Evolutionary conservation across 1,284 basidiomycete genomes (phyloP).

Genomic region (Apiotrichum montevideense): DNA sequence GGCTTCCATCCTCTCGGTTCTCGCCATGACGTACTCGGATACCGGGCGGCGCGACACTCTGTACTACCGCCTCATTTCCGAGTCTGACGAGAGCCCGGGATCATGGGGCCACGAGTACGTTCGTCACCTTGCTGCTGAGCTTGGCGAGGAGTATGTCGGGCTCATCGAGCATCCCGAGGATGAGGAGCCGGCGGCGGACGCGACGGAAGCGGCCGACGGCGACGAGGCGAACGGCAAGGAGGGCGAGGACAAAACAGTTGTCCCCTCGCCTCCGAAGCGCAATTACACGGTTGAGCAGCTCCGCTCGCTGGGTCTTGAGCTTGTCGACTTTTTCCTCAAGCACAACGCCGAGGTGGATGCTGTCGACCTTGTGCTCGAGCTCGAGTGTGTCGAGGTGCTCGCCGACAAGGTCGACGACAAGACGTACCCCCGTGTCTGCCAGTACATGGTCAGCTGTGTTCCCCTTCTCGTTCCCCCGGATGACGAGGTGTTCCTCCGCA

Average conservation of each 20-base stretch:
- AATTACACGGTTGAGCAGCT: slow-evolving; percentile 56
- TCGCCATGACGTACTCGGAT: slow-evolving; percentile 99
- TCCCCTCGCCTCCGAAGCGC: slow-evolving; percentile 10
- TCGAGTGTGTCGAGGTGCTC: slow-evolving; percentile 83
- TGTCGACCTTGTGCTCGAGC: slow-evolving; percentile 88
- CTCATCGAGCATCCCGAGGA: slow-evolving; percentile 41
- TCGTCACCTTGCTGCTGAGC: slow-evolving; percentile 90
- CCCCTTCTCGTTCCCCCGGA: slow-evolving; percentile 89
- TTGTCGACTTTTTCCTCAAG: slow-evolving; percentile 82
- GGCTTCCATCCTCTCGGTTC: slow-evolving; percentile 96
- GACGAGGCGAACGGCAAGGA: background rate
- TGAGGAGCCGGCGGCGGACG: slow-evolving; percentile 33
- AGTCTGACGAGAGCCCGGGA: slow-evolving; percentile 80
- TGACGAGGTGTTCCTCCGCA: slow-evolving; percentile 81
- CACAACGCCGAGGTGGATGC: slow-evolving; percentile 99
- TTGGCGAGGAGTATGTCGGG: slow-evolving; percentile 79
- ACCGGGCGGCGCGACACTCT: slow-evolving; percentile 92
- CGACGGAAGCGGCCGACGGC: background rate
- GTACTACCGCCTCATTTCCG: slow-evolving; percentile 77
- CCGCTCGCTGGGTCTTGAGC: slow-evolving; percentile 69
- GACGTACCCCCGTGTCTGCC: slow-evolving; percentile 87
- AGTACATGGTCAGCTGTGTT: slow-evolving; percentile 96
- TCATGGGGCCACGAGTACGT: slow-evolving; percentile 99
- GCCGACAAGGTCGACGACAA: slow-evolving; percentile 64
- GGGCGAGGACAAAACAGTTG: slow-evolving; percentile 7